phyloP scores from a whole-genome alignment of 179 eudicot species.

The Carnegiea gigantea region DNA sequence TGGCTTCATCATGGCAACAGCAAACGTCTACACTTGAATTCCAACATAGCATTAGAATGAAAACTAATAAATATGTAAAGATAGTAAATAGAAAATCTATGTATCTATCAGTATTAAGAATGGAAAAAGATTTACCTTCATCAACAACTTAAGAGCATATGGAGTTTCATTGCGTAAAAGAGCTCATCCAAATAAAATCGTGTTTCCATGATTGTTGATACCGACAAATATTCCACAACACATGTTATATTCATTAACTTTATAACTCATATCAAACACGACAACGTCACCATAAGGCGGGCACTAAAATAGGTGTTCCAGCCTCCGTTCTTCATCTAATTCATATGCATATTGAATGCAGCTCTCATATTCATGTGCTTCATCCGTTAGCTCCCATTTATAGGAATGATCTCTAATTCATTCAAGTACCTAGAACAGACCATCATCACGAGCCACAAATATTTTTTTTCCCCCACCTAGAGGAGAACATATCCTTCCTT shows the following conservation, averaged over 20 bases:
- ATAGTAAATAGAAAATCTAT: neutral
- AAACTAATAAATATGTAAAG: neutral
- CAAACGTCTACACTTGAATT: neutral
- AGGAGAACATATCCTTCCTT: no score
- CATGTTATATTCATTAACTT: neutral
- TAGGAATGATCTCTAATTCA: no score
- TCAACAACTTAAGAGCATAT: neutral
- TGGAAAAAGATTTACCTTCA: neutral
- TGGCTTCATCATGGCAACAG: neutral
- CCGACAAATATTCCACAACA: neutral
- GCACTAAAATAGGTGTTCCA: neutral
- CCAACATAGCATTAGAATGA: neutral
- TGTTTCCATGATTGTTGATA: slow-evolving; percentile 2
- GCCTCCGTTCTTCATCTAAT: neutral
- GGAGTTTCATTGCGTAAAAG: neutral
- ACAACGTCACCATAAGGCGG: neutral
- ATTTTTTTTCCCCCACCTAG: no score
- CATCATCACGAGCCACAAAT: no score
- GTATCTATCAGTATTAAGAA: neutral
- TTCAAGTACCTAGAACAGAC: no score
- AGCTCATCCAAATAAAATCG: no score
- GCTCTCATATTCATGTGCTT: no score
- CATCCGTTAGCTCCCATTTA: no score
- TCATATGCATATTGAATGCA: neutral
- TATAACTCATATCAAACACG: neutral